These are phyloP conservation scores for Russula virescens DNA, from an alignment of 768 basidiomycete species.

Conservation along the genomic window DNA sequence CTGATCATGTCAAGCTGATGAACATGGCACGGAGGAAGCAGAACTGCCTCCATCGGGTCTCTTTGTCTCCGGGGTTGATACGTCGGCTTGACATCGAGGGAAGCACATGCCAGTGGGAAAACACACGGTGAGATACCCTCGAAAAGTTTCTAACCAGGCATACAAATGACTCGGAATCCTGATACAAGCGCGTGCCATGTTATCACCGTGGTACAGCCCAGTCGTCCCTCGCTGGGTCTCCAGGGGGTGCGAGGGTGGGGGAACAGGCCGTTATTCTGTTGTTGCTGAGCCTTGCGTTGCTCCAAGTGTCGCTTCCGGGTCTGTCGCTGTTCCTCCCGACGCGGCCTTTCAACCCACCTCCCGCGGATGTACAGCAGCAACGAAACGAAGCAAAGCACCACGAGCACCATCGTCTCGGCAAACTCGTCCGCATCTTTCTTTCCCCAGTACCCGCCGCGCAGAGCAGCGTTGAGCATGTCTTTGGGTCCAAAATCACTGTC, in stretches of 20 bases:
- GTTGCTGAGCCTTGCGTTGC: conserved; percentile 29
- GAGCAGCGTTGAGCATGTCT: conserved; percentile 70
- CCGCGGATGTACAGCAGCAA: conserved; percentile 74
- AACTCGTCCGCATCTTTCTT: conserved; percentile 68
- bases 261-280: conserved; percentile 26
- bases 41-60: not conserved
- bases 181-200: conserved; percentile 1
- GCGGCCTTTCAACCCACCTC: conserved; percentile 66
- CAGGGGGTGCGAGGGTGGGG: too few relatives aligned
- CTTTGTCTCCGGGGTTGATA: too few relatives aligned
- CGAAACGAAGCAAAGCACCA: conserved; percentile 70
- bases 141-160: not conserved
- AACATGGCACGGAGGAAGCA: not conserved
- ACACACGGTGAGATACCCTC: not conserved
- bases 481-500: conserved; percentile 76
- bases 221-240: conserved; percentile 28
- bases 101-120: too few relatives aligned
- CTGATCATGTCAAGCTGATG: not conserved
- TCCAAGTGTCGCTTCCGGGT: conserved; percentile 40
- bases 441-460: conserved; percentile 53
- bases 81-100: too few relatives aligned
- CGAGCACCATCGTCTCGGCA: conserved; percentile 71
- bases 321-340: conserved; percentile 50
- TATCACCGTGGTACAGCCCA: conserved; percentile 27
- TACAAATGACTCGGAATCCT: not conserved